Conservation (phyloP, 176 grass and related monocot genomes). For the Secale cereale region DNA sequence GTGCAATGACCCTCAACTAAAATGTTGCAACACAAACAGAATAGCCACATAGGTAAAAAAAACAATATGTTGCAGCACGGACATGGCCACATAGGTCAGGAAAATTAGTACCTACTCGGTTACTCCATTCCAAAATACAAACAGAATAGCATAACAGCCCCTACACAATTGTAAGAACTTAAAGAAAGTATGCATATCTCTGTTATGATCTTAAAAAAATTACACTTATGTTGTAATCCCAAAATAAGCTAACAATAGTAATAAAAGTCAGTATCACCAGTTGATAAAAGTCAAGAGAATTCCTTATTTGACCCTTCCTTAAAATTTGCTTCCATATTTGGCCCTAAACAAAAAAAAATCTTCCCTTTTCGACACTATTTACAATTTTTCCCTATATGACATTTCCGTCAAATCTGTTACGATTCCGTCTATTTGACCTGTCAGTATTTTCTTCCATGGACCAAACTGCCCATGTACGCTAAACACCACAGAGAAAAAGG, state of each 20-base stretch:
- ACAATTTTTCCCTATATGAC: too few relatives aligned
- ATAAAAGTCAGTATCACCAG: neutral
- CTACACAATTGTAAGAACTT: neutral
- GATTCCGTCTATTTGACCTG: too few relatives aligned
- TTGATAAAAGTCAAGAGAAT: neutral
- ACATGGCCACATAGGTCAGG: neutral
- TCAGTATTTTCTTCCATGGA: too few relatives aligned
- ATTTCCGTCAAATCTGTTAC: too few relatives aligned
- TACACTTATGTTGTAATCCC: neutral
- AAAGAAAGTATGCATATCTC: neutral
- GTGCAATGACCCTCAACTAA: neutral
- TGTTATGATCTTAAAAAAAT: neutral
- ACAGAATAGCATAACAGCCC: neutral
- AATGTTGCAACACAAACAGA: neutral
- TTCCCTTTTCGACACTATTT: too few relatives aligned
- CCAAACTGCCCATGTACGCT: too few relatives aligned
- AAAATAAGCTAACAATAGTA: slow-evolving; percentile 13
- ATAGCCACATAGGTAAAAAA: neutral
- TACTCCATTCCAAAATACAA: neutral
- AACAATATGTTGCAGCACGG: neutral
- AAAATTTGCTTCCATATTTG: too few relatives aligned
- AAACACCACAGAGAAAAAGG: too few relatives aligned
- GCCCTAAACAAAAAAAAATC: too few relatives aligned
- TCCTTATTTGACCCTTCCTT: too few relatives aligned
- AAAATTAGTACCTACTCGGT: neutral